Base-by-base conservation (phyloP, 2,329 filamentous ascomycete genomes). In the Alternaria sp. region DNA sequence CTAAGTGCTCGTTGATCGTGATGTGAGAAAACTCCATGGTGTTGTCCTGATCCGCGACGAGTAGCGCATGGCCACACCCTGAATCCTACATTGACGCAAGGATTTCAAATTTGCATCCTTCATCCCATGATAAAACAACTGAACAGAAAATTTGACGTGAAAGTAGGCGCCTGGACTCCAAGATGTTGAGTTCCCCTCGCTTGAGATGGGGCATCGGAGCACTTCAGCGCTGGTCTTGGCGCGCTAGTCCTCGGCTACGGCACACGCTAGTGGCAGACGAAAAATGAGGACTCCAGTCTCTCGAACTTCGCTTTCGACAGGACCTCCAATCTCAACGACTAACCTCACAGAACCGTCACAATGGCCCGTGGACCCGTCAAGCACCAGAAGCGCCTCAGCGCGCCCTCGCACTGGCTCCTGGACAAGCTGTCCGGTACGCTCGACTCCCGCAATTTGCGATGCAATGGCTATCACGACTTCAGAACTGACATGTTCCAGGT, bases 381-480 rank as follows among this genome's bases (percentile, higher is more conserved):
- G 92, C 96, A 99, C 88, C 95, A 98, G 87, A 98, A 99, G 94
- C 94, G 96, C 89, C 90, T 98, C 83, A 96, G 92, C 87, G 96
- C 96, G 84, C 96, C 96, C 83, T 96, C 92, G 84, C 96, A 98
- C 91, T 99, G 96, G 96, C 93, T 99, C 83, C 89, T 99, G 85
- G 96, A 99, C 93, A 99, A 99, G 87, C 90, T 99, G 83, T 97
- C 93, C 85, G 96, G 96, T 79, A 75, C 55, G 74, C 64, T 54
- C 46, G 62, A 61, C 57, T 49, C 89, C 77, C 80, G 87, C 90
- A 73, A 90, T n/a, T n/a, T 52, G 69, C 60, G 64, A 19, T 51
- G 60, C 62, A 49, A 52, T 59, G 51, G 61, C 57, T 36, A 50
- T 30, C 2, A 58, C 49, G 43, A 62, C 30, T 25, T 45, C 61